These are phyloP conservation scores for Gaeumannomyces tritici DNA, from an alignment of 2,329 filamentous ascomycete genomes.

Conservation along the genomic window DNA sequence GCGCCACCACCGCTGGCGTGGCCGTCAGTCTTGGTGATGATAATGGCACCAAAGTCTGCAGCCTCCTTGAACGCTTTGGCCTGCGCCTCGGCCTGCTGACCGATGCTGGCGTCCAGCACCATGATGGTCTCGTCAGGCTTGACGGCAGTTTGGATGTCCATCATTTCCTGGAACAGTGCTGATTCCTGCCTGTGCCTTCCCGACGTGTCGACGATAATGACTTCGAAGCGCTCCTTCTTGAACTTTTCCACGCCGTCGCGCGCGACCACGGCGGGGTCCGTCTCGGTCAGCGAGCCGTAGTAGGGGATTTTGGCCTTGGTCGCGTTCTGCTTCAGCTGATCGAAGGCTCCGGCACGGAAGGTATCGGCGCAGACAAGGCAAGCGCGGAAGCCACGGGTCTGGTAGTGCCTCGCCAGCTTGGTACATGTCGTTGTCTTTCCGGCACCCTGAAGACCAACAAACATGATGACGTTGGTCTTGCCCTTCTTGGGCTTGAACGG, in stretches of 20 bases:
- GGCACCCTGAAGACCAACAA: conserved; percentile 93
- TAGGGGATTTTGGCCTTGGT: conserved; percentile 99
- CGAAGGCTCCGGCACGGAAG: conserved; percentile 95
- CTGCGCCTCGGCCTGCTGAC: conserved; percentile 90
- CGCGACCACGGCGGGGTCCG: conserved; percentile 86
- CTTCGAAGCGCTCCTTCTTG: conserved; percentile 96
- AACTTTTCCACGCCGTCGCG: conserved; percentile 97
- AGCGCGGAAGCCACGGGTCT: conserved; percentile 83
- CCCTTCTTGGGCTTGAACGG: conserved; percentile 97
- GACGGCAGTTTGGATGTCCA: conserved; percentile 87
- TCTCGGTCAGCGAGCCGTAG: conserved; percentile 93
- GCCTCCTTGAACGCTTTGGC: conserved; percentile 95
- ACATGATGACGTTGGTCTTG: conserved; percentile 97
- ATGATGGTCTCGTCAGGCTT: conserved; percentile 95
- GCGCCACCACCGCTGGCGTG: conserved; percentile 93
- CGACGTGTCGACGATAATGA: conserved; percentile 97
- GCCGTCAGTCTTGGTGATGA: conserved; percentile 97
- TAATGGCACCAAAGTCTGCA: conserved; percentile 94
- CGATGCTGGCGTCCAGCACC: conserved; percentile 93
- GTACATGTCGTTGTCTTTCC: conserved; percentile 98
- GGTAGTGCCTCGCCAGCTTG: conserved; percentile 90
- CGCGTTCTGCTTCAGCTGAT: conserved; percentile 97
- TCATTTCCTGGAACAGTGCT: conserved; percentile 94
- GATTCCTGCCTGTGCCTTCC: conserved; percentile 91
- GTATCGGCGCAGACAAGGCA: conserved; percentile 96